Conservation (phyloP, 306 rosid genomes). For the Aeschynomene evenia region DNA sequence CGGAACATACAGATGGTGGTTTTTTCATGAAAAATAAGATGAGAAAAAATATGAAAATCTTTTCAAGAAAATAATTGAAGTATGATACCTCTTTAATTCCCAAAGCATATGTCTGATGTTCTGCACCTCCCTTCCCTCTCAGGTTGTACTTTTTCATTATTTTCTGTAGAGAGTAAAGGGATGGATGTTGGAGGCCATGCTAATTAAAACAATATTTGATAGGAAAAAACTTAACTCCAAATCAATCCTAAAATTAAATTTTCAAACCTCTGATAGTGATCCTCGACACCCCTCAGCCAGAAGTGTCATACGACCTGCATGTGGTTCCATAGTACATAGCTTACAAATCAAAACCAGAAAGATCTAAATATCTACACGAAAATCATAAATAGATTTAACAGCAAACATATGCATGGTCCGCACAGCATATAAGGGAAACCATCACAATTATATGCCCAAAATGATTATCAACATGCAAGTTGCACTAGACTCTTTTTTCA, state of each 20-base stretch:
- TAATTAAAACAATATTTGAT: conserved; percentile 24
- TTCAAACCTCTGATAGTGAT: conserved; percentile 86
- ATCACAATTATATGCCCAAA: neutral
- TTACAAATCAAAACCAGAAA: conserved; percentile 14
- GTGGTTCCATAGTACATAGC: conserved; percentile 24
- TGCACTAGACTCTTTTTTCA: neutral
- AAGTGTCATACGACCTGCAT: conserved; percentile 72
- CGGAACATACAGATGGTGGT: neutral
- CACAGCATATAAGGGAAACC: conserved; percentile 8
- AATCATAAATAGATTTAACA: neutral
- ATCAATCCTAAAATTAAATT: conserved; percentile 25
- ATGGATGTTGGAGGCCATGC: conserved; percentile 6
- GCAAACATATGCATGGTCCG: neutral
- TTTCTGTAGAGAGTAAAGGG: conserved; percentile 45
- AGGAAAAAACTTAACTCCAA: conserved; percentile 15
- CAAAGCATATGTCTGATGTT: conserved; percentile 95
- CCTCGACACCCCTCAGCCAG: conserved; percentile 97
- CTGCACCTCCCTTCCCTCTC: conserved; percentile 74
- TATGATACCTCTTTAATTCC: conserved; percentile 84
- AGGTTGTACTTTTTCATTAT: conserved; percentile 66
- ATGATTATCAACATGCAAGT: neutral
- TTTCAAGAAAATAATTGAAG: neutral
- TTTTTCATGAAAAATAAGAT: conserved; percentile 13
- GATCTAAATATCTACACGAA: conserved; percentile 18
- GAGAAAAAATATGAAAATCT: neutral